A percentile compares a stretch with the other conserved stretches of the same genome.
These are phyloP conservation scores for Yarrowia sp. DNA, from an alignment of 805 yeast genomes.

Conservation along the genomic window DNA sequence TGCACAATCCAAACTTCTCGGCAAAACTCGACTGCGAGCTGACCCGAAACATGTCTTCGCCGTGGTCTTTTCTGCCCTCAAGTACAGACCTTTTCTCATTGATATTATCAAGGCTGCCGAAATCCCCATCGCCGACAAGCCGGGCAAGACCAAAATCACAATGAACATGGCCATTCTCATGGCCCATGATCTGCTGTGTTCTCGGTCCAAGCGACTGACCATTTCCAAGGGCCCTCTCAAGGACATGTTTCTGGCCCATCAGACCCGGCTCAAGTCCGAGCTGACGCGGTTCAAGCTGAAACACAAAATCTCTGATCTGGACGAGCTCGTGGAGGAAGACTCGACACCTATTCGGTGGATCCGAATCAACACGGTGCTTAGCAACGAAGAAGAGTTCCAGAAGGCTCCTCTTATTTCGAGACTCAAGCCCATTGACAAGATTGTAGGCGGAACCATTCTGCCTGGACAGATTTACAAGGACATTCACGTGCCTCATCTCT, in stretches of 20 bases:
- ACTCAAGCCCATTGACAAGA: constrained; percentile 47
- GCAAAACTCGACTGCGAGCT: constrained; percentile 46
- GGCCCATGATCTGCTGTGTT: constrained; percentile 76
- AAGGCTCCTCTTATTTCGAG: constrained; percentile 42
- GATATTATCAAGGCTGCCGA: constrained; percentile 64
- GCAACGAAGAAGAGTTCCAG: constrained; percentile 38
- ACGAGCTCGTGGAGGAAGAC: constrained; percentile 44
- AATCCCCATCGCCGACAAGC: constrained; percentile 51
- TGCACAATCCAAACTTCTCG: constrained; percentile 39
- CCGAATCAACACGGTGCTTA: constrained; percentile 57
- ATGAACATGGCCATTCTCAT: constrained; percentile 58
- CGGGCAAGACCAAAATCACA: constrained; percentile 47
- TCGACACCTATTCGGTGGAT: constrained; percentile 48
- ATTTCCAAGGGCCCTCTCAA: constrained; percentile 86
- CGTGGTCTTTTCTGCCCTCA: constrained; percentile 70
- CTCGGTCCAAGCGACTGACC: constrained; percentile 76
- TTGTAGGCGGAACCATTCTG: constrained; percentile 41
- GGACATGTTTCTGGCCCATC: constrained; percentile 71
- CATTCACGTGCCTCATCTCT: constrained; percentile 66
- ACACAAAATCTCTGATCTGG: constrained; percentile 56
- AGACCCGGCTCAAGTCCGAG: constrained; percentile 80
- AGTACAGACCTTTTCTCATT: constrained; percentile 61
- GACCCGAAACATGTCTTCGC: constrained; percentile 88
- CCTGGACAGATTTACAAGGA: constrained; percentile 70
- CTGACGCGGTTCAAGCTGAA: constrained; percentile 71